A percentile compares a stretch with the other conserved stretches of the same genome.
Conservation (phyloP, 768 basidiomycete genomes). For the Russula dissimulans region DNA sequence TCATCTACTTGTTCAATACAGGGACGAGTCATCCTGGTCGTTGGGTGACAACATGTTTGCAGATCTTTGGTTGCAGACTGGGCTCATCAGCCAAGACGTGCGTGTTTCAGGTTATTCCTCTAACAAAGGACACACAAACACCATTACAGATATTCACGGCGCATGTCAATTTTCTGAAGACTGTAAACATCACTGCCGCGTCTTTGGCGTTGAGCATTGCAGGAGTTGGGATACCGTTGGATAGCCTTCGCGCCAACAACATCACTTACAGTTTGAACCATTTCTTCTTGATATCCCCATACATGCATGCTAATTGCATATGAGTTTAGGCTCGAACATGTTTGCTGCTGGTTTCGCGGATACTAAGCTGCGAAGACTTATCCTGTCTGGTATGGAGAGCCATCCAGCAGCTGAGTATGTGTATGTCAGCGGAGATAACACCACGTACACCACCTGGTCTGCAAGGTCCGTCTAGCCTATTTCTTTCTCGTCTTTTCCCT, state of each 20-base stretch:
- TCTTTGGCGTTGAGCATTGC: not conserved
- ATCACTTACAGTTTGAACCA: slow-evolving; percentile 1
- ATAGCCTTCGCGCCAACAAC: slow-evolving; percentile 5
- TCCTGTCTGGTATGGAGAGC: not conserved
- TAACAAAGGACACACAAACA: not conserved
- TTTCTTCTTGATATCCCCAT: not conserved
- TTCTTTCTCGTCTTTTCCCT: too few relatives aligned
- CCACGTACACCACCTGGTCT: not conserved
- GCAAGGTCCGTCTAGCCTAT: not conserved
- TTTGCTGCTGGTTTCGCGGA: slow-evolving; percentile 6
- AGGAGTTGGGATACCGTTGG: slow-evolving; percentile 10
- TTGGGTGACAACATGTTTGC: slow-evolving; percentile 16
- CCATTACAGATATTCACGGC: slow-evolving; percentile 1
- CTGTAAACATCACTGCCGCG: not conserved
- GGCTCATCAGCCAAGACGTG: slow-evolving; percentile 5
- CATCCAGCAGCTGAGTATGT: not conserved
- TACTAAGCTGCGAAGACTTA: not conserved
- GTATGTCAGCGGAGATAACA: not conserved
- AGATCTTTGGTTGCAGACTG: slow-evolving; percentile 13
- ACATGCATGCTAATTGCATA: not conserved
- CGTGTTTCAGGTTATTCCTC: not conserved
- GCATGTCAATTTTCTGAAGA: slow-evolving; percentile 9
- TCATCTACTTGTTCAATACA: slow-evolving; percentile 10
- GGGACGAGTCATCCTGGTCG: slow-evolving; percentile 10
- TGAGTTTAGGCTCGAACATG: slow-evolving; percentile 14